A percentile compares a stretch with the other conserved stretches of the same genome.
These are phyloP conservation scores for Paramyrothecium roridum DNA, from an alignment of 2,329 filamentous ascomycete species.

Conservation along the genomic window DNA sequence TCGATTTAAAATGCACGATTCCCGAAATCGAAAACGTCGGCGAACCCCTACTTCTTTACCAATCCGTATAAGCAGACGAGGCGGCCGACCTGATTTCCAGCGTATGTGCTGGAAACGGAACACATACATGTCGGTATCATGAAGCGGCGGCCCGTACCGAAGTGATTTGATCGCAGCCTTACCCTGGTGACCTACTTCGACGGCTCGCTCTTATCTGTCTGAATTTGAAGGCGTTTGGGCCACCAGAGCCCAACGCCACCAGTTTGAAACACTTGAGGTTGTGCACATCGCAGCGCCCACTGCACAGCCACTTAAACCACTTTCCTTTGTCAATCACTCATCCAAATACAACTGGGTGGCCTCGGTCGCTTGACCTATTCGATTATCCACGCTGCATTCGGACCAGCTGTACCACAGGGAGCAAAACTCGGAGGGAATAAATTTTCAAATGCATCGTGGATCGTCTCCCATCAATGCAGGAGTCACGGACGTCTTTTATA, in stretches of 20 bases:
- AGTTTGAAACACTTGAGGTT: no score
- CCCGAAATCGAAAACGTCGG: constrained; percentile 98
- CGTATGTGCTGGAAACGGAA: not conserved
- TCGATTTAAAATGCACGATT: constrained; percentile 98
- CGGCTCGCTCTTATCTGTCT: no score
- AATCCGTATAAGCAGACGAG: constrained; percentile 43
- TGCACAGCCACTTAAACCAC: not conserved
- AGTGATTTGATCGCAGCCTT: no score
- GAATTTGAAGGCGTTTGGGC: no score
- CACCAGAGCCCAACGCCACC: no score
- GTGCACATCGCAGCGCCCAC: no score
- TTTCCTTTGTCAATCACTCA: not conserved
- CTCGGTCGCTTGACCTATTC: not conserved
- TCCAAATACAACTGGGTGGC: not conserved
- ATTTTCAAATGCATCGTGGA: not conserved
- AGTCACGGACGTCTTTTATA: not conserved
- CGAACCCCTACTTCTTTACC: constrained; percentile 90
- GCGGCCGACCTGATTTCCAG: not conserved
- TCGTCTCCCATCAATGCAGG: not conserved
- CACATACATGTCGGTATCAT: no score
- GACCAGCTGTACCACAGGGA: not conserved
- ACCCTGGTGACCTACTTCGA: no score
- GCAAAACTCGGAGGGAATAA: not conserved
- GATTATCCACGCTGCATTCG: not conserved
- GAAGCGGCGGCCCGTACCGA: no score